These are phyloP conservation scores for Fraxinus cuspidata DNA, from an alignment of 257 asterid species.

Conservation along the genomic window DNA sequence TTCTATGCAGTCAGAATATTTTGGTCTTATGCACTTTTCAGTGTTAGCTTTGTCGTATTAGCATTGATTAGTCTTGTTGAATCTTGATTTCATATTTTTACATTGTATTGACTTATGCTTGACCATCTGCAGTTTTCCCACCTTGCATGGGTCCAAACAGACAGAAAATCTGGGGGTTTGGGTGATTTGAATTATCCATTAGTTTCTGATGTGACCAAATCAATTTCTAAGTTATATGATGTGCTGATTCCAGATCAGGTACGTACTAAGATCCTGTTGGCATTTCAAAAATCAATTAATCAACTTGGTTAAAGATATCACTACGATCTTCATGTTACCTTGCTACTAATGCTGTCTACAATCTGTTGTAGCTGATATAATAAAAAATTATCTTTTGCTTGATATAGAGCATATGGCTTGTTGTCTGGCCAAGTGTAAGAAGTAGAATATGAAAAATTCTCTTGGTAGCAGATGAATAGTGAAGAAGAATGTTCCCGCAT, in stretches of 20 bases:
- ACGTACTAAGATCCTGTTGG: conserved; percentile 3
- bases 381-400: not conserved
- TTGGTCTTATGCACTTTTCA: not conserved
- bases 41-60: not conserved
- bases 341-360: conserved; percentile 4
- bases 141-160: conserved; percentile 99
- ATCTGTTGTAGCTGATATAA: not conserved
- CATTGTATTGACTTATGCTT: conserved; percentile 16
- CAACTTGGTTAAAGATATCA: not conserved
- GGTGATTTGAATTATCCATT: conserved; percentile 91
- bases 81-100: conserved; percentile 1
- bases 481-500: not conserved
- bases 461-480: not conserved
- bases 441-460: not conserved
- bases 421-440: conserved; percentile 1
- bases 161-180: conserved; percentile 93
- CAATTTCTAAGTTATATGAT: conserved; percentile 63
- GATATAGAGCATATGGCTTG: not conserved
- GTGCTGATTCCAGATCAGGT: conserved; percentile 88
- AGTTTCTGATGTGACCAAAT: conserved; percentile 83
- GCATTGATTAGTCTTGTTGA: not conserved
- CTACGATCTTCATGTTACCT: conserved; percentile 7
- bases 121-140: conserved; percentile 47
- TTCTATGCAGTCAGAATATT: not conserved
- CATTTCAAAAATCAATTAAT: not conserved